Evolutionary conservation across 768 basidiomycete genomes (phyloP), one percentile per base, ranked within the genome.

Genomic region (Pleurotus eryngii): DNA sequence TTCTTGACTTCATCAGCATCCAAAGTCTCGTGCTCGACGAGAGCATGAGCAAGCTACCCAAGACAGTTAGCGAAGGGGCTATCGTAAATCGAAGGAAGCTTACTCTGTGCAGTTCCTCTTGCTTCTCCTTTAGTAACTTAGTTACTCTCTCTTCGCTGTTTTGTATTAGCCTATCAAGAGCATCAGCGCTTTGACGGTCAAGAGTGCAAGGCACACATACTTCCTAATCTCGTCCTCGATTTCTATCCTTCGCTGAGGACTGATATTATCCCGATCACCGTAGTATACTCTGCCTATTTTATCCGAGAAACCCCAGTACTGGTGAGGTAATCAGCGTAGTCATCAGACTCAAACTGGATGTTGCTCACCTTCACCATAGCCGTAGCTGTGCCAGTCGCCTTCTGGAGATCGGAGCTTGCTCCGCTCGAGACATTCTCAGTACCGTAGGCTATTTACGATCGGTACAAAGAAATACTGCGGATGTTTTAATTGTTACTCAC

Each of bases 11-110:
- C 94, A 8, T 91, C 87, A 40, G 83, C 77, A 62, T 87, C 86
- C 61, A 99, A 76, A 17, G 96, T 98, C 76, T 99, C 96, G 72
- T 96, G 89, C 69, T 98, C 95, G 11, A 99, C 89, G 57, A 99
- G 75, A 8, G 96, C 96, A 55, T 82, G 81, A 1, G 96, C 95
- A 40, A 98, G 84, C 93, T 95, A 61, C 26, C 49, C 30, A 56
- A 61, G 59, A 47, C 17, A 40, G 17, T 30, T 30, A 17, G 22
- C 5, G 9, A 60, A 57, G 60, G 47, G 57, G 55, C 57, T 55
- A 46, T 60, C 43, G 60, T 59, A 46, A 58, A 39, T 24, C 46
- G 26, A 51, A 48, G 37, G 39, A 63, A 57, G 65, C 77, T 56
- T 71, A 89, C 89, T 72, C 75, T 79, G 70, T 95, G 89, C 43